phyloP scores from a whole-genome alignment of 2,329 filamentous ascomycete species.

The Microsporum audouinii region DNA sequence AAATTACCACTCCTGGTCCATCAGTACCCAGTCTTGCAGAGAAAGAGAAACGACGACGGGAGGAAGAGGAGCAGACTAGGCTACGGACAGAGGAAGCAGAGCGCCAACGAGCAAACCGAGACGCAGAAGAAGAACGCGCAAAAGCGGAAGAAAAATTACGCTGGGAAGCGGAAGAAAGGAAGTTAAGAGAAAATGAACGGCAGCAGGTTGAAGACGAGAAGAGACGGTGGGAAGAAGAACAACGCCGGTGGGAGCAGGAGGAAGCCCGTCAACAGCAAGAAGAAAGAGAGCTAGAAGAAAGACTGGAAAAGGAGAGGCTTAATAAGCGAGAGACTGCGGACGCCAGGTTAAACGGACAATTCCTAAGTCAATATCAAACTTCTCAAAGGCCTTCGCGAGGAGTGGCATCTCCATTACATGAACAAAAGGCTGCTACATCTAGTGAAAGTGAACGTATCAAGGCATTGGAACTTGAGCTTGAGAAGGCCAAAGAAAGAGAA shows the following conservation, averaged over 20 bases:
- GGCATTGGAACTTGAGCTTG: conserved; percentile 65
- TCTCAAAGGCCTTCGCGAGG: conserved; percentile 44
- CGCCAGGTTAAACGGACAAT: conserved; percentile 65
- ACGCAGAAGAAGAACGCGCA: conserved; percentile 40
- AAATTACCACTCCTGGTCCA: conserved; percentile 78
- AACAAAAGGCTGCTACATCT: conserved; percentile 30
- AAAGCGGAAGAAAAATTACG: conserved; percentile 35
- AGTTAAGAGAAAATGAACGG: conserved; percentile 41
- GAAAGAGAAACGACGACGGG: conserved; percentile 59
- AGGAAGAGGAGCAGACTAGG: conserved; percentile 45
- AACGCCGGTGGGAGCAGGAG: conserved; percentile 61
- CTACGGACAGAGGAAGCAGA: conserved; percentile 44
- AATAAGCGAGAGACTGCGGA: conserved; percentile 52
- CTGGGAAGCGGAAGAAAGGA: conserved; percentile 38
- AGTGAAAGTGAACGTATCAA: conserved; percentile 56
- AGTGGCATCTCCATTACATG: conserved; percentile 27
- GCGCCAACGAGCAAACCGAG: conserved; percentile 37
- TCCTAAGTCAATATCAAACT: conserved; percentile 73
- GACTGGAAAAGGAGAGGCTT: conserved; percentile 54
- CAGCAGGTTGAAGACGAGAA: conserved; percentile 37
- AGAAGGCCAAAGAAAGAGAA: conserved; percentile 56
- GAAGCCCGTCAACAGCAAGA: conserved; percentile 61
- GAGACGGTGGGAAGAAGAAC: conserved; percentile 41
- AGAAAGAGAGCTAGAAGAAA: conserved; percentile 60
- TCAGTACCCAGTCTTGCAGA: conserved; percentile 70